Percentiles rank a stretch among this genome's conserved stretches.
phyloP scores from a whole-genome alignment of 768 basidiomycete genomes.

The Pulveroboletus sp. region DNA sequence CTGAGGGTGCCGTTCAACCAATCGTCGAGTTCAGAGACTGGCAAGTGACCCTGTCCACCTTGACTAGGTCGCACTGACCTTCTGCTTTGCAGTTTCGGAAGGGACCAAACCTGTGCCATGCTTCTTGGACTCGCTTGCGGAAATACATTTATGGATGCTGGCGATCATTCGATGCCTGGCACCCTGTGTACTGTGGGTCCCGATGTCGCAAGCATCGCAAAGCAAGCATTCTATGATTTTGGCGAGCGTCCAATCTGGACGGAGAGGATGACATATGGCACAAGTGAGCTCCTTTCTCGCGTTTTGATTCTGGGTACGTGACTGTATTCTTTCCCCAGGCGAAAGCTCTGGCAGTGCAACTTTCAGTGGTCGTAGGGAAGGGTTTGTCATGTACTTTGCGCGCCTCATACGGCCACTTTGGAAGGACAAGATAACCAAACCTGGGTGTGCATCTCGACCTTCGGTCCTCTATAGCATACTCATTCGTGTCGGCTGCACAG shows the following conservation, averaged over 20 bases:
- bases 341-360: constrained; percentile 69
- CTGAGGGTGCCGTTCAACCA: constrained; percentile 71
- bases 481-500: constrained; percentile 27
- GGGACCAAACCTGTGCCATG: constrained; percentile 92
- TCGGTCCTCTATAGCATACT: background rate
- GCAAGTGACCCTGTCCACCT: constrained; percentile 35
- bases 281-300: constrained; percentile 41
- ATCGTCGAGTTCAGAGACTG: constrained; percentile 80
- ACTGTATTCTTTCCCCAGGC: constrained; percentile 33
- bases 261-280: constrained; percentile 73
- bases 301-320: background rate
- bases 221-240: constrained; percentile 83
- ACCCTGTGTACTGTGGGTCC: constrained; percentile 50
- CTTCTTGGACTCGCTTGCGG: constrained; percentile 80
- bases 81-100: constrained; percentile 62
- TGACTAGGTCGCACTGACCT: constrained; percentile 1
- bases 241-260: constrained; percentile 82
- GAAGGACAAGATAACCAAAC: constrained; percentile 71
- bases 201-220: constrained; percentile 68
- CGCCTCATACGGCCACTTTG: constrained; percentile 84
- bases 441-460: constrained; percentile 42
- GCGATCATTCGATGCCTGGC: constrained; percentile 43
- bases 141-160: constrained; percentile 70
- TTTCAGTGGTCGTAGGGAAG: constrained; percentile 87
- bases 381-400: constrained; percentile 81